These are phyloP conservation scores for Skeletonema menzelii DNA, from an alignment of 108 stramenopile species.

Conservation along the genomic window DNA sequence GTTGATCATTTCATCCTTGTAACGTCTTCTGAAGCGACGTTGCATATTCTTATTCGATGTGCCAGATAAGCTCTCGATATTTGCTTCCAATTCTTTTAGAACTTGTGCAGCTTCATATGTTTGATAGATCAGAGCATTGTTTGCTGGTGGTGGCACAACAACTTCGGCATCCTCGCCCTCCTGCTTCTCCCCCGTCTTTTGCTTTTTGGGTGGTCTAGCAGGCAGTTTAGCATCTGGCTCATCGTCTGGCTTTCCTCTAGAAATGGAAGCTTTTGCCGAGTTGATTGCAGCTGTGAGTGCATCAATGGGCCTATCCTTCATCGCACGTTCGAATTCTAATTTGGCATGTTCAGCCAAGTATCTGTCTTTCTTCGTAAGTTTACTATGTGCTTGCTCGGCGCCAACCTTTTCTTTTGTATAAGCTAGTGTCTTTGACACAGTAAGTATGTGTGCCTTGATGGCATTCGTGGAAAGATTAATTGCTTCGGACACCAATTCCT, in stretches of 20 bases:
- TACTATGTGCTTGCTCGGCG: not conserved
- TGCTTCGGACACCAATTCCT: not conserved
- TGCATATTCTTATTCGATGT: not conserved
- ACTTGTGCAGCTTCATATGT: not conserved
- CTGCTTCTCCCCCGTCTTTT: not conserved
- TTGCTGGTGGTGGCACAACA: not conserved
- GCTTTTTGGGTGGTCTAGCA: not conserved
- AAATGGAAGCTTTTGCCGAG: not conserved
- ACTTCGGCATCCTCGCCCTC: not conserved
- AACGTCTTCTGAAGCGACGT: not conserved
- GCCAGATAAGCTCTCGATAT: not conserved
- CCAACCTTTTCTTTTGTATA: not conserved
- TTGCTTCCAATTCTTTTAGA: not conserved
- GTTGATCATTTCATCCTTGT: not conserved
- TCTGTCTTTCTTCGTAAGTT: not conserved
- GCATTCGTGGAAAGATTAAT: not conserved
- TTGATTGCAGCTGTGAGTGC: not conserved
- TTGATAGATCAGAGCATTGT: not conserved
- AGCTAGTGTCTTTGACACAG: not conserved
- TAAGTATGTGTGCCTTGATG: not conserved
- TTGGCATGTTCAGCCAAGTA: not conserved
- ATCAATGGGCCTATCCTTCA: not conserved
- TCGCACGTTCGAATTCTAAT: not conserved
- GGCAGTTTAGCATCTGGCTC: not conserved
- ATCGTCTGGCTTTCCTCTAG: not conserved